phyloP scores from a whole-genome alignment of 164 flowering plant genomes.

The Platanus orientalis region DNA sequence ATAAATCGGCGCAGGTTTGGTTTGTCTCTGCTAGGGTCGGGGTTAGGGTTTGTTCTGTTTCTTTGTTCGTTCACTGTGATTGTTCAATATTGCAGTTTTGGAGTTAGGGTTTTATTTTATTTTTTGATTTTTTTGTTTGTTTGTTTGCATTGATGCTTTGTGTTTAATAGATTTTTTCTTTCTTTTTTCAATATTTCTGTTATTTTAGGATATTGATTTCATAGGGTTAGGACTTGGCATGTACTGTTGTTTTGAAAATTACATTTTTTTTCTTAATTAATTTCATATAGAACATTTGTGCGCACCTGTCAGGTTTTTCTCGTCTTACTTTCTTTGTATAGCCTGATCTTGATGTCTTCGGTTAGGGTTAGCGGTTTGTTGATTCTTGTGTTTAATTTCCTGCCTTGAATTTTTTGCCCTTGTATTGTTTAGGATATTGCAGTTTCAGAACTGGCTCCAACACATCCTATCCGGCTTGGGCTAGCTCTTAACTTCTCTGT shows the following conservation, averaged over 20 bases:
- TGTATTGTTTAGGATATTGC: constrained; percentile 64
- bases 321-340: too few species aligned
- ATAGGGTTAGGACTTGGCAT: too few species aligned
- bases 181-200: too few species aligned
- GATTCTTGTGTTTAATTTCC: background rate
- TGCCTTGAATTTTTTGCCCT: background rate
- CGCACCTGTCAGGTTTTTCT: too few species aligned
- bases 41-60: background rate
- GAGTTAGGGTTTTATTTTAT: background rate
- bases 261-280: too few species aligned
- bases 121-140: background rate
- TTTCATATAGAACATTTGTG: too few species aligned
- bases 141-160: too few species aligned
- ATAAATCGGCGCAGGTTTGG: constrained; percentile 75
- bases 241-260: too few species aligned
- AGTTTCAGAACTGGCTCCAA: constrained; percentile 64
- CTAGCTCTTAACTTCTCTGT: constrained; percentile 90
- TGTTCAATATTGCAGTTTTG: too few species aligned
- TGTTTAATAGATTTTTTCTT: too few species aligned
- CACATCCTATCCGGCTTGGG: constrained; percentile 86
- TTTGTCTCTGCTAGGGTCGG: background rate
- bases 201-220: too few species aligned
- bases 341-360: too few species aligned
- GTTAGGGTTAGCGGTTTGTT: background rate
- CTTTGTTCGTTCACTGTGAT: background rate